Conservation (phyloP, 169 alveolate species). For the Theileria annulata region DNA sequence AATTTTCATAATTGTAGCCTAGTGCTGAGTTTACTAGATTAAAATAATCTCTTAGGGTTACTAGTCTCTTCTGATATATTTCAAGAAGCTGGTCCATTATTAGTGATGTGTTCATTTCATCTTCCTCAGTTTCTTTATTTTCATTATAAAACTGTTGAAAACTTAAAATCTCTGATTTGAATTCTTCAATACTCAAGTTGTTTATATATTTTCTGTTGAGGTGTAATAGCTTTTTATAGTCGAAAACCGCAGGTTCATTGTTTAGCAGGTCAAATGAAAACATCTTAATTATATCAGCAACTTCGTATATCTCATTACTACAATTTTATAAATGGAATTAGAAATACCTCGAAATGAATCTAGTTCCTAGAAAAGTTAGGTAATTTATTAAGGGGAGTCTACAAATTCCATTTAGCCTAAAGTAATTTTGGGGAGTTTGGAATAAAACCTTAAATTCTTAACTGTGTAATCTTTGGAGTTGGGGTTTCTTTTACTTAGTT, state of each 20-base stretch:
- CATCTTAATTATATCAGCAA: constrained; percentile 17
- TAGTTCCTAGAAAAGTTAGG: constrained; percentile 57
- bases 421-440: not conserved
- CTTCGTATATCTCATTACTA: constrained; percentile 19
- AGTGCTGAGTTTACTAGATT: not conserved
- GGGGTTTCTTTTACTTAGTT: constrained; percentile 42
- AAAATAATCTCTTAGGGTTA: constrained; percentile 14
- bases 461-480: constrained; percentile 18
- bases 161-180: not conserved
- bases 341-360: constrained; percentile 1
- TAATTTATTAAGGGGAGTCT: constrained; percentile 51
- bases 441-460: constrained; percentile 28
- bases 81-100: constrained; percentile 4
- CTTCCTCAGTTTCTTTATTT: not conserved
- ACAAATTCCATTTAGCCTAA: constrained; percentile 32
- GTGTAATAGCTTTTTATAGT: constrained; percentile 41
- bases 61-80: not conserved
- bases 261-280: constrained; percentile 33
- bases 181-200: not conserved
- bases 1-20: constrained; percentile 3
- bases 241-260: constrained; percentile 34
- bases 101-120: not conserved
- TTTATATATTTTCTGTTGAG: constrained; percentile 36
- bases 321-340: not conserved
- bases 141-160: not conserved